Percentiles rank a stretch among this genome's conserved stretches.
These are phyloP conservation scores for Cutaneotrichosporon cavernicola DNA, from an alignment of 1,284 basidiomycete genomes.

Conservation along the genomic window DNA sequence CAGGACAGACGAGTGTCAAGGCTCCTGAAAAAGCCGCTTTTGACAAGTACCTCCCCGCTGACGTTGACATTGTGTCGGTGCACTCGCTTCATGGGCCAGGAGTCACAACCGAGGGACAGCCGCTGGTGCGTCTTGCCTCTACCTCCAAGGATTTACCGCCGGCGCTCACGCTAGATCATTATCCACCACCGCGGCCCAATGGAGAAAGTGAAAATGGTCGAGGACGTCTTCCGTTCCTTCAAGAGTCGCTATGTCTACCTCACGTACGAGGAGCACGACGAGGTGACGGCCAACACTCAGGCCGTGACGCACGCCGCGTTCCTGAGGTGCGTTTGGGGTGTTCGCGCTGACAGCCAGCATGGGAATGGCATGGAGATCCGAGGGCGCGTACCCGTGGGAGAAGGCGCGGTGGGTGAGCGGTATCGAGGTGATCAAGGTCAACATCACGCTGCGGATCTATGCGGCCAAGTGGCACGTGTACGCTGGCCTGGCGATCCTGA, in stretches of 20 bases:
- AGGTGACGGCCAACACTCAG: slow-evolving; percentile 96
- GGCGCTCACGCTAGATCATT: slow-evolving; percentile 62
- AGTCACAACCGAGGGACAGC: slow-evolving; percentile 87
- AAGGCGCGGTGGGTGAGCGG: slow-evolving; percentile 89
- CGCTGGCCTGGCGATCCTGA: slow-evolving; percentile 93
- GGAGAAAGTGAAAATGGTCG: slow-evolving; percentile 72
- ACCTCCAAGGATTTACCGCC: neutral
- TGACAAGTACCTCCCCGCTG: slow-evolving; percentile 79
- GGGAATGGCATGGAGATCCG: slow-evolving; percentile 91
- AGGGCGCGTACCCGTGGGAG: slow-evolving; percentile 89
- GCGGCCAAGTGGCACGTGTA: slow-evolving; percentile 99
- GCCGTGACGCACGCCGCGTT: slow-evolving; percentile 98
- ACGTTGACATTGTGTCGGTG: slow-evolving; percentile 85
- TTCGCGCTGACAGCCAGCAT: slow-evolving; percentile 61
- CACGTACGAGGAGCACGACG: slow-evolving; percentile 92
- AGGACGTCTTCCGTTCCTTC: slow-evolving; percentile 79
- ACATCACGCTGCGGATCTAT: slow-evolving; percentile 94
- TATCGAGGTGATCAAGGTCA: slow-evolving; percentile 97
- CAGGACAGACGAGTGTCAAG: slow-evolving; percentile 96
- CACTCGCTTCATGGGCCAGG: slow-evolving; percentile 94
- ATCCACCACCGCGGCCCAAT: slow-evolving; percentile 83
- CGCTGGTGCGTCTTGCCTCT: slow-evolving; percentile 63
- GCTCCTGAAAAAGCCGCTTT: slow-evolving; percentile 90
- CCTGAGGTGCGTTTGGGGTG: slow-evolving; percentile 65
- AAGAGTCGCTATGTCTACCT: slow-evolving; percentile 85